A percentile compares a stretch with the other conserved stretches of the same genome.
Evolutionary conservation across 805 yeast genomes (phyloP).

Genomic region (Kodamaea neixiangensis): DNA sequence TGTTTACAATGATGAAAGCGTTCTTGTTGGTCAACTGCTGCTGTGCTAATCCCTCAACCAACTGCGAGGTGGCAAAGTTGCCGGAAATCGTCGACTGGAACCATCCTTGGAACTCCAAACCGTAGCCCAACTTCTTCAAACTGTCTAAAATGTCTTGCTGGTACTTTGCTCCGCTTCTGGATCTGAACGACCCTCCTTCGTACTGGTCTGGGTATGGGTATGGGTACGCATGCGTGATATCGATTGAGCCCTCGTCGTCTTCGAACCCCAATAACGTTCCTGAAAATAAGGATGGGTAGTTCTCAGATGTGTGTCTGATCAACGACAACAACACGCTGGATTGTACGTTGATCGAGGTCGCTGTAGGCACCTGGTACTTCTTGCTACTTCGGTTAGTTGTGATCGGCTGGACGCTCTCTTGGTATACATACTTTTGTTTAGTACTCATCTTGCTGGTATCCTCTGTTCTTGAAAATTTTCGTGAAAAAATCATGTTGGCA

Average conservation of each 20-base stretch:
- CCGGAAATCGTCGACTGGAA: constrained; percentile 73
- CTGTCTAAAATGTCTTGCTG: constrained; percentile 67
- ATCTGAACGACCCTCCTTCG: constrained; percentile 60
- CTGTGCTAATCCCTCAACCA: constrained; percentile 68
- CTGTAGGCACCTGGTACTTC: constrained; percentile 36
- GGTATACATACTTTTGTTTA: constrained; percentile 10
- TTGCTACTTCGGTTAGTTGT: constrained; percentile 14
- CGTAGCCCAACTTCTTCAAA: constrained; percentile 62
- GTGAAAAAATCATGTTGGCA: not conserved
- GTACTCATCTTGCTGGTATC: constrained; percentile 9
- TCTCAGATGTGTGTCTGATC: constrained; percentile 65
- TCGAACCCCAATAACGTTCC: constrained; percentile 81
- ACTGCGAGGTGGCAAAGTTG: constrained; percentile 62
- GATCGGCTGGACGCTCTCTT: not conserved
- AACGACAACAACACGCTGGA: constrained; percentile 59
- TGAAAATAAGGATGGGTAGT: constrained; percentile 59
- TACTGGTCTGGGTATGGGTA: constrained; percentile 69
- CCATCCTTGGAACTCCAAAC: constrained; percentile 78
- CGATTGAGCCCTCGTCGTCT: constrained; percentile 50
- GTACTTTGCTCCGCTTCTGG: constrained; percentile 64
- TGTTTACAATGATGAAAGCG: constrained; percentile 62
- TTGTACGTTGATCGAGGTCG: constrained; percentile 45
- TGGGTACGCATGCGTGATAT: constrained; percentile 63
- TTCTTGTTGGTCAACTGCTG: constrained; percentile 60
- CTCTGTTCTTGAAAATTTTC: constrained; percentile 11